Evolutionary conservation across 2,329 filamentous ascomycete genomes (phyloP).

Genomic region (Beauveria asiatica): DNA sequence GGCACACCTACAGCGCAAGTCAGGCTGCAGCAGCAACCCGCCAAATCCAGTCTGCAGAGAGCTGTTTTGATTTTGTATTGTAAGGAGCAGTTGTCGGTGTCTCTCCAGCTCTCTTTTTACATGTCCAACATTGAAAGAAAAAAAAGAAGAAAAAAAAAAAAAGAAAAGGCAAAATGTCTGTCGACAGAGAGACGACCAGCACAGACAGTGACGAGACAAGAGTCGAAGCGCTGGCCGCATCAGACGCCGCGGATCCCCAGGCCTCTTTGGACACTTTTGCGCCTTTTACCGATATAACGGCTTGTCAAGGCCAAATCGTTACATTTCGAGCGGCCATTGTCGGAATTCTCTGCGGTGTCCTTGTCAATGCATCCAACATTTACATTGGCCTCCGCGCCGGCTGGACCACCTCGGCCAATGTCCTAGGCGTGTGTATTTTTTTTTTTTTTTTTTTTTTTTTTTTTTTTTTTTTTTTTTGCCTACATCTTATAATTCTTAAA

Average conservation of each 20-base stretch:
- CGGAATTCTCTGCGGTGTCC: background rate
- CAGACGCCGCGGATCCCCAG: no score
- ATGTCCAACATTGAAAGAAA: fast-evolving
- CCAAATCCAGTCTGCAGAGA: background rate
- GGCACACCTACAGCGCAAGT: background rate
- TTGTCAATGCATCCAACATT: constrained; percentile 8
- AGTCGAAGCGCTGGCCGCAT: background rate
- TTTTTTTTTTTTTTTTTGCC: no score
- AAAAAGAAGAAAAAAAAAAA: no score
- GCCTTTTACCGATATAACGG: background rate
- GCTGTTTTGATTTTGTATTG: no score
- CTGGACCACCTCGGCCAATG: constrained; percentile 8
- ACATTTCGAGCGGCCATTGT: background rate
- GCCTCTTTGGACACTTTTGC: background rate
- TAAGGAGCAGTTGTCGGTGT: no score
- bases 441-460: no score
- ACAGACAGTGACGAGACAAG: background rate
- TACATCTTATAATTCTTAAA: no score
- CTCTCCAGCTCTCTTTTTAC: no score
- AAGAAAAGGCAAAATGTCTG: background rate
- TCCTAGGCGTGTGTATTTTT: background rate
- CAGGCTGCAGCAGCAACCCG: background rate
- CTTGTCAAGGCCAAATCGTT: background rate
- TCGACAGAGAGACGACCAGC: background rate
- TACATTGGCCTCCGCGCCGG: constrained; percentile 6